Base-by-base conservation (phyloP, 306 rosid genomes). In the Lathyrus aphaca region DNA sequence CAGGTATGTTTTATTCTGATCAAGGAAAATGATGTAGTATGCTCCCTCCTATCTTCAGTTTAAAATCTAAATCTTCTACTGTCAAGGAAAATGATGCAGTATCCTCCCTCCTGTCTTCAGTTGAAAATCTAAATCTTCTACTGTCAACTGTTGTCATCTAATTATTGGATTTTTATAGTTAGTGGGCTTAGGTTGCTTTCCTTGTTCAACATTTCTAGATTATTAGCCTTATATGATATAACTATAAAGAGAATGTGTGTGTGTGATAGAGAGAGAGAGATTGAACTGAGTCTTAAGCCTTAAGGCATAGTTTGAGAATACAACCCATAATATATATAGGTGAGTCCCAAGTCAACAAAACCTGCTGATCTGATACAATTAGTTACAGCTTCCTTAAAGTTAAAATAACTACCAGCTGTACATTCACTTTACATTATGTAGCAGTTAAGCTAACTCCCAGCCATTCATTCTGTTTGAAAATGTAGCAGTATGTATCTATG, bases 1-100 rank as follows among this genome's bases (percentile, higher is more conserved):
- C 86, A 87, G 96, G 96, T 88, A 64, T 51, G 64, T 62, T 45
- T 44, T 51, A 32, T 74, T 56, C 70, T 57, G 21, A 40, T 64
- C 5, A 10, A 64, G 56, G 62, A 53, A 68, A 59, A 57, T 8
- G 11, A 42, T 43, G 40, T 40, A 17, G 30, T 63, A 17, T 60
- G 18, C 5, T 57, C 75, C n/a, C 4, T 66, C 17, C 45, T 23
- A 45, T 44, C 61, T 32, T 63, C 12, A 7, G 67, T 54, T n/a
- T 73, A 15, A 50, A 39, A 49, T 59, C 37, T 18, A 40, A 48
- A 51, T 13, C 57, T 9, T 42, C 23, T 4, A 32, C 64, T 29
- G 17, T 61, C 8, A 10, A 61, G 50, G 57, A 66, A 66, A 62
- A 53, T 4, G 11, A 44, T 40, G 27, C 40, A 17, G 21, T 60